Evolutionary conservation across 129 eudicot species (phyloP).

Genomic region (Flaveria bidentis): DNA sequence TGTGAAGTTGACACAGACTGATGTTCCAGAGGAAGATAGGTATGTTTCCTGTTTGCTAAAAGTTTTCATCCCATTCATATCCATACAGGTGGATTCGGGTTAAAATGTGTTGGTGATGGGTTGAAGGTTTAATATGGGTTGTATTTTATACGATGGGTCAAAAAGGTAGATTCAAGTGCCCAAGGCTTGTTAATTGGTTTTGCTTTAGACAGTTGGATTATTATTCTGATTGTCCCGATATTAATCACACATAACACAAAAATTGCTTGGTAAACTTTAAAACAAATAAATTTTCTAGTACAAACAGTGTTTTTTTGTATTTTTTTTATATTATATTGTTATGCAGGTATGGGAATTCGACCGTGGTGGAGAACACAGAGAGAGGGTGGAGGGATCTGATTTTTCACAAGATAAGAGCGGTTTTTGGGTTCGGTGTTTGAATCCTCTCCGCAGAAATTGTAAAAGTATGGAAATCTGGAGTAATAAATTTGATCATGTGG

Average conservation of each 20-base stretch:
- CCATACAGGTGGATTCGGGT: not conserved
- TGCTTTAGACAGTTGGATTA: not conserved
- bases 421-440: slow-evolving; percentile 79
- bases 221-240: too few relatives aligned
- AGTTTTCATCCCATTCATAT: not conserved
- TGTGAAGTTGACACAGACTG: slow-evolving; percentile 74
- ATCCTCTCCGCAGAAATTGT: slow-evolving; percentile 19
- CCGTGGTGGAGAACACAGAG: slow-evolving; percentile 94
- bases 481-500: slow-evolving; percentile 20
- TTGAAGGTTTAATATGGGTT: not conserved
- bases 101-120: not conserved
- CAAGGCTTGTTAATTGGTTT: not conserved
- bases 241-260: not conserved
- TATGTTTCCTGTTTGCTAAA: slow-evolving; percentile 6
- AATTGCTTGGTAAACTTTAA: too few relatives aligned
- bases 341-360: slow-evolving; percentile 85
- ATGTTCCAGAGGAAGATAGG: slow-evolving; percentile 98
- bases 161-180: not conserved
- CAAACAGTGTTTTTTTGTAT: too few relatives aligned
- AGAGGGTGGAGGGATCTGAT: slow-evolving; percentile 95
- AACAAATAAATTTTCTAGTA: not conserved
- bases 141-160: not conserved
- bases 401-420: slow-evolving; percentile 81
- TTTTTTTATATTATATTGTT: not conserved
- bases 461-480: slow-evolving; percentile 19